Evolutionary conservation across 768 basidiomycete species (phyloP).

Genomic region (Dendrothele bispora): DNA sequence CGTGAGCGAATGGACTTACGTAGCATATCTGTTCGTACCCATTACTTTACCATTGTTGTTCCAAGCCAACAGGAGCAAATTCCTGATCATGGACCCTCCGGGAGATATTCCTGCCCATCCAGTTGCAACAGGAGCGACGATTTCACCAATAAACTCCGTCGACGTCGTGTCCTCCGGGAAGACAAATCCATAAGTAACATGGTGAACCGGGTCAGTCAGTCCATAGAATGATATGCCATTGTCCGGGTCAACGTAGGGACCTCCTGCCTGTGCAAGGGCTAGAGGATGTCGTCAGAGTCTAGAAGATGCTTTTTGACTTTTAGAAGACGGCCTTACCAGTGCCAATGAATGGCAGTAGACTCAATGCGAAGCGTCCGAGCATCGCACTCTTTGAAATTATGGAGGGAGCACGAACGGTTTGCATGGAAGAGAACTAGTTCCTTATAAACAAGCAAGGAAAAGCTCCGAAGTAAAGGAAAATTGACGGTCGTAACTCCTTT

Average conservation of each 20-base stretch:
- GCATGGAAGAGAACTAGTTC: no score
- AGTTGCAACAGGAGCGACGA: constrained; percentile 54
- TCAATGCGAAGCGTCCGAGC: background rate
- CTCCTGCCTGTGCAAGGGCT: constrained; percentile 45
- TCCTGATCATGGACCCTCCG: constrained; percentile 53
- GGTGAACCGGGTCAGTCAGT: constrained; percentile 39
- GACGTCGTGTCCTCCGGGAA: constrained; percentile 16
- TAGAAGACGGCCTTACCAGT: background rate
- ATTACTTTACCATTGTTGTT: constrained; percentile 47
- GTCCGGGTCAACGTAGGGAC: constrained; percentile 48
- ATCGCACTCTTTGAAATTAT: no score
- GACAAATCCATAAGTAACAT: constrained; percentile 36
- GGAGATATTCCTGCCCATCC: constrained; percentile 58
- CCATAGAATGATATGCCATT: constrained; percentile 58
- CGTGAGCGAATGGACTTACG: constrained; percentile 35
- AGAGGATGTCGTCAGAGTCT: background rate
- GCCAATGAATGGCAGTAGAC: background rate
- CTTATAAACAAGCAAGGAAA: no score
- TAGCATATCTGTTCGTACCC: constrained; percentile 52
- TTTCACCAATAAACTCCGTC: constrained; percentile 62
- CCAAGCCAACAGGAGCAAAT: constrained; percentile 63
- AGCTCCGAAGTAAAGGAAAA: no score
- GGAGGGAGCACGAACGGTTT: no score
- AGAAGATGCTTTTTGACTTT: background rate
- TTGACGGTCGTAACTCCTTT: no score